Conservation (phyloP, 768 basidiomycete species). For the Tubosaeta brunneosetosa region DNA sequence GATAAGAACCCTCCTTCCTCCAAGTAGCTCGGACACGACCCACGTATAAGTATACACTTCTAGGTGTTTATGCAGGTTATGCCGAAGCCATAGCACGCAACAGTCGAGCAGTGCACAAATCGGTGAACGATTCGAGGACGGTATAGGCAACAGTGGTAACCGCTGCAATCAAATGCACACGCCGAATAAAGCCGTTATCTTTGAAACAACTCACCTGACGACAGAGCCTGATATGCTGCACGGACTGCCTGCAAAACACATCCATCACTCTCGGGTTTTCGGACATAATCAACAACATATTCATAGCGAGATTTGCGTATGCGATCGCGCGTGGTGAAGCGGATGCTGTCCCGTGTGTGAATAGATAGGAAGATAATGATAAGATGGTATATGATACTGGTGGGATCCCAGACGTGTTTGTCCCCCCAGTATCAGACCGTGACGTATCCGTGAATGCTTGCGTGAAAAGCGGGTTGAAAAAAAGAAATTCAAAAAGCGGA, state of each 20-base stretch:
- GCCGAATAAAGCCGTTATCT: neutral
- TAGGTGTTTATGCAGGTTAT: constrained; percentile 61
- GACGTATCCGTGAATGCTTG: constrained; percentile 41
- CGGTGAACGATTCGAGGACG: constrained; percentile 38
- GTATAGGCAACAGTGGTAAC: constrained; percentile 45
- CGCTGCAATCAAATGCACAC: constrained; percentile 33
- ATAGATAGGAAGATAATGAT: constrained; percentile 58
- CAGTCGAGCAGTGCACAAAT: constrained; percentile 63
- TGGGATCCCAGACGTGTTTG: constrained; percentile 19
- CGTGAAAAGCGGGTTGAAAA: constrained; percentile 46
- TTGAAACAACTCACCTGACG: constrained; percentile 46
- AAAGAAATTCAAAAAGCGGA: constrained; percentile 58
- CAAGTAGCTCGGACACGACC: constrained; percentile 15
- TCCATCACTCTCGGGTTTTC: constrained; percentile 48
- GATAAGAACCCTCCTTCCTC: neutral
- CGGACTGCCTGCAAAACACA: constrained; percentile 39
- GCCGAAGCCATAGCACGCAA: constrained; percentile 64
- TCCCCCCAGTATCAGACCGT: constrained; percentile 24
- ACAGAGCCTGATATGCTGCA: constrained; percentile 50
- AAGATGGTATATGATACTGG: constrained; percentile 47
- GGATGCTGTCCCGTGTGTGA: constrained; percentile 63
- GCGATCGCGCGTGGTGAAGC: constrained; percentile 53
- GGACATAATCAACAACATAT: constrained; percentile 46
- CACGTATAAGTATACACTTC: constrained; percentile 57
- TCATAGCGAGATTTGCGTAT: constrained; percentile 57